Percentiles rank a stretch among this genome's conserved stretches.
phyloP scores from a whole-genome alignment of 176 grass and related monocot genomes.

The Elymus sibiricus region DNA sequence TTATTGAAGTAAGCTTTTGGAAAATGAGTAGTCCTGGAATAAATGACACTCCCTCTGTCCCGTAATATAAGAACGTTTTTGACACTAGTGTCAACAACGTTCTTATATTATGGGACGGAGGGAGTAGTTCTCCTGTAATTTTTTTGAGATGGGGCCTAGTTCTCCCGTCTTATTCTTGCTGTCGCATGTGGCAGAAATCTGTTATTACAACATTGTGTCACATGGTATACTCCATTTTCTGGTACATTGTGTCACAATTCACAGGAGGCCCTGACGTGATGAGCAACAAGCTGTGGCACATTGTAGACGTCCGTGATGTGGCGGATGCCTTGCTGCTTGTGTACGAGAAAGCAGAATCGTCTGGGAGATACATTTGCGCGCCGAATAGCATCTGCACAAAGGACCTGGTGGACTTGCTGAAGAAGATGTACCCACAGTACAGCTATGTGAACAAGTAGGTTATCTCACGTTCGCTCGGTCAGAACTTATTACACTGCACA shows the following conservation, averaged over 20 bases:
- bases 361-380: slow-evolving; percentile 38
- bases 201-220: neutral
- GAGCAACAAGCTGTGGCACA: slow-evolving; percentile 37
- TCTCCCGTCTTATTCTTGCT: neutral
- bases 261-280: slow-evolving; percentile 31
- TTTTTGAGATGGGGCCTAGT: too few relatives aligned
- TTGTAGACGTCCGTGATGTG: slow-evolving; percentile 58
- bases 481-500: neutral
- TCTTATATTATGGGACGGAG: too few relatives aligned
- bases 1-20: neutral
- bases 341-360: slow-evolving; percentile 40
- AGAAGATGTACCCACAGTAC: slow-evolving; percentile 38
- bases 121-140: too few relatives aligned
- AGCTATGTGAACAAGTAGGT: slow-evolving; percentile 29
- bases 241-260: neutral
- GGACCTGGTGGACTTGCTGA: slow-evolving; percentile 49
- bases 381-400: slow-evolving; percentile 7
- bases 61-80: too few relatives aligned
- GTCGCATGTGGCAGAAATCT: neutral
- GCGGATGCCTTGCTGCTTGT: slow-evolving; percentile 45
- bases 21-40: neutral
- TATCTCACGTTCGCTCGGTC: too few relatives aligned
- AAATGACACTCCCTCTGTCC: neutral
- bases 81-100: too few relatives aligned
- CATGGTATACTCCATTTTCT: neutral